Evolutionary conservation across 345 rosid genomes (phyloP).

Genomic region (Gossypioides kirkii): DNA sequence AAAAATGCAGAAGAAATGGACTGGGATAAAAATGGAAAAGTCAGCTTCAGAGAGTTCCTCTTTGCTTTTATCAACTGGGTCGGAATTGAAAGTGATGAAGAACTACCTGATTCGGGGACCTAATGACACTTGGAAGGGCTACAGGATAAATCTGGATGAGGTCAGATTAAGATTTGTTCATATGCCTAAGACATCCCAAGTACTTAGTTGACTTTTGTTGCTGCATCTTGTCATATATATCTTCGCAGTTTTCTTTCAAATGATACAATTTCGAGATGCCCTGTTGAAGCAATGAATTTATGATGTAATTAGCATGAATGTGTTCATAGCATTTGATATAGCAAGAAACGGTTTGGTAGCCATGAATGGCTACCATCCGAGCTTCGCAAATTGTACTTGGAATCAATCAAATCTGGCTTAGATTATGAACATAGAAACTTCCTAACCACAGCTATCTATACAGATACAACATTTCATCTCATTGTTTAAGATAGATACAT

Average conservation of each 20-base stretch:
- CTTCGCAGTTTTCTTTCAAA: conserved; percentile 1
- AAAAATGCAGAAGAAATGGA: conserved; percentile 82
- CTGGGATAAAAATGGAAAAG: conserved; percentile 74
- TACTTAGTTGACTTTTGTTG: conserved; percentile 3
- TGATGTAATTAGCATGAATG: not conserved
- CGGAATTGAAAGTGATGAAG: conserved; percentile 54
- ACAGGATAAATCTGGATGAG: conserved; percentile 10
- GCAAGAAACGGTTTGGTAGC: not conserved
- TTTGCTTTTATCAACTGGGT: conserved; percentile 79
- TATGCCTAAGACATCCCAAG: conserved; percentile 5
- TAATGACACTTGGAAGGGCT: conserved; percentile 1
- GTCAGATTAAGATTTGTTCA: conserved; percentile 18
- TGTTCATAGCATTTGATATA: conserved; percentile 1
- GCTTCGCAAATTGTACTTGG: not conserved
- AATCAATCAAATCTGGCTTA: not conserved
- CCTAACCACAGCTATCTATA: not conserved
- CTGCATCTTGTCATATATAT: conserved; percentile 10
- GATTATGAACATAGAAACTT: not conserved
- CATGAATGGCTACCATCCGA: not conserved
- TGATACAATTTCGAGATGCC: not conserved
- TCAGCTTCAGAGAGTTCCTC: conserved; percentile 76
- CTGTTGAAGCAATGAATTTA: not conserved
- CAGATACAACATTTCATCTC: conserved; percentile 6
- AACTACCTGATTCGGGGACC: conserved; percentile 15
- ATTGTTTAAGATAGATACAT: conserved; percentile 8